Percentiles rank a stretch among this genome's conserved stretches.
These are phyloP conservation scores for Penicillium fimorum DNA, from an alignment of 495 filamentous ascomycete species.

Conservation along the genomic window DNA sequence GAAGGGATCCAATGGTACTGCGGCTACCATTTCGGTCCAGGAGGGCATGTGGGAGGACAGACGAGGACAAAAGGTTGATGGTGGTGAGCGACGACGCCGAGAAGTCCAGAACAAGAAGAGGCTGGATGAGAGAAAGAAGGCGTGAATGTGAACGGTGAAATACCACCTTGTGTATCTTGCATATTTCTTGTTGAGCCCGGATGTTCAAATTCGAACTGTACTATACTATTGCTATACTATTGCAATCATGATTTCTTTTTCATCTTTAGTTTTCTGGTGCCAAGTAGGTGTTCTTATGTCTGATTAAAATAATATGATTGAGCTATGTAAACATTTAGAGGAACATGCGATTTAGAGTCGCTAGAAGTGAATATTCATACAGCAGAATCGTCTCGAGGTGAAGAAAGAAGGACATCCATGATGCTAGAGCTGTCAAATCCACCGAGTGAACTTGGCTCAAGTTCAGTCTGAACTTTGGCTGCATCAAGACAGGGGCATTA, in stretches of 20 bases:
- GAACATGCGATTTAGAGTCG: not conserved
- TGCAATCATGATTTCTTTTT: slow-evolving; percentile 12
- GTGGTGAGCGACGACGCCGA: slow-evolving; percentile 85
- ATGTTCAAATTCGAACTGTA: slow-evolving; percentile 24
- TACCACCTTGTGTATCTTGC: slow-evolving; percentile 18
- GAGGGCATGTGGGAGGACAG: slow-evolving; percentile 88
- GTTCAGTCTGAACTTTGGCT: not conserved
- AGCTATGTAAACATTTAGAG: slow-evolving; percentile 1
- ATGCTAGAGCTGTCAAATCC: not conserved
- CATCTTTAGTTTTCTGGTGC: not conserved
- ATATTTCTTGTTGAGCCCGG: slow-evolving; percentile 22
- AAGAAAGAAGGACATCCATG: not conserved
- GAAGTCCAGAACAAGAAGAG: slow-evolving; percentile 74
- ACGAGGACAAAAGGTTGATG: slow-evolving; percentile 88
- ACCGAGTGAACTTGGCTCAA: not conserved
- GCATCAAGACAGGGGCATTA: slow-evolving; percentile 7
- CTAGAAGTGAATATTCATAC: slow-evolving; percentile 24
- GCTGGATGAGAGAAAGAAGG: slow-evolving; percentile 48
- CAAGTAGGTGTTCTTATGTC: not conserved
- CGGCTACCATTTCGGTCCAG: slow-evolving; percentile 62
- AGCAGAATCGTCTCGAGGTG: slow-evolving; percentile 15
- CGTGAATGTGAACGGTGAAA: slow-evolving; percentile 13
- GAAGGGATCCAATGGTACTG: slow-evolving; percentile 58
- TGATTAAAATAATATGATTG: slow-evolving; percentile 15
- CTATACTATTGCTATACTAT: slow-evolving; percentile 22